These are phyloP conservation scores for Xylariaceae sp. DNA, from an alignment of 2,329 filamentous ascomycete species.

Conservation along the genomic window DNA sequence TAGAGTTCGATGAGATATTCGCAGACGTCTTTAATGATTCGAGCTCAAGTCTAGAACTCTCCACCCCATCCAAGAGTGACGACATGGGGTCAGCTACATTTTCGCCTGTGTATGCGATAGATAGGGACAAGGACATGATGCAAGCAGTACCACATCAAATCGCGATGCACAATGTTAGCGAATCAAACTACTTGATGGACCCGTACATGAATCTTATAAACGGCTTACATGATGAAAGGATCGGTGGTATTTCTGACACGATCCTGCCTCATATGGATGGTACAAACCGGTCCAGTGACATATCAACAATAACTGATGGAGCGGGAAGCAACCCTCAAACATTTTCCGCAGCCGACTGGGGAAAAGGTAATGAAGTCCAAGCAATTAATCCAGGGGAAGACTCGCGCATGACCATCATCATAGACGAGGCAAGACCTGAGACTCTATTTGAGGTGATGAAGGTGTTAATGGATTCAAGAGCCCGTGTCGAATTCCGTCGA, in stretches of 20 bases:
- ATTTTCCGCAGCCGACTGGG: background rate
- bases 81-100: background rate
- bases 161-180: background rate
- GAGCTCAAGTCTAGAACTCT: background rate
- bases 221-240: background rate
- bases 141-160: background rate
- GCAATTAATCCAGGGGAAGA: background rate
- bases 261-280: background rate
- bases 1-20: background rate
- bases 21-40: background rate
- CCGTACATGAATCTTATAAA: background rate
- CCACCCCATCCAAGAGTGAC: background rate
- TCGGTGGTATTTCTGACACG: background rate
- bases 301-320: background rate
- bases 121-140: background rate
- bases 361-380: background rate
- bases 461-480: slow-evolving; percentile 1
- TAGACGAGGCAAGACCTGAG: slow-evolving; percentile 1
- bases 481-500: slow-evolving; percentile 2
- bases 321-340: background rate
- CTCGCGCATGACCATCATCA: slow-evolving; percentile 3
- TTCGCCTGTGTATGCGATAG: background rate
- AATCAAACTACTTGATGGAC: background rate
- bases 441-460: slow-evolving; percentile 2
- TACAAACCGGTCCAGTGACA: background rate